A percentile compares a stretch with the other conserved stretches of the same genome.
Conservation (phyloP, 1,139 yeast species). For the Scheffersomyces lignicola region DNA sequence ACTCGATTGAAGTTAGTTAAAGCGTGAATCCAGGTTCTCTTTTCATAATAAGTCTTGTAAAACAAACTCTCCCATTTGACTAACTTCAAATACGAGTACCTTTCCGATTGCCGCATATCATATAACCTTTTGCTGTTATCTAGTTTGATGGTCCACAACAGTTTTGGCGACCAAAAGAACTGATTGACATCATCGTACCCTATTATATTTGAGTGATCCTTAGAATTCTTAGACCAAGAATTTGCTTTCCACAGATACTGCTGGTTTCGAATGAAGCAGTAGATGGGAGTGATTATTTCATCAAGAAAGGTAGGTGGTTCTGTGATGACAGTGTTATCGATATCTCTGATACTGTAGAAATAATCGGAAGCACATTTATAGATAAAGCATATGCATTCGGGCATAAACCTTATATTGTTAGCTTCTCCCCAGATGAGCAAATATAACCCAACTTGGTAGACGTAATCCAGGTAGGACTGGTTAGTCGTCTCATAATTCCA, state of each 20-base stretch:
- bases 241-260: slow-evolving; percentile 40
- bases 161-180: slow-evolving; percentile 76
- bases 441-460: slow-evolving; percentile 34
- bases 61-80: slow-evolving; percentile 66
- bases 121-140: slow-evolving; percentile 44
- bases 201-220: slow-evolving; percentile 68
- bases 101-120: slow-evolving; percentile 38
- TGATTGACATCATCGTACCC: slow-evolving; percentile 91
- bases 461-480: slow-evolving; percentile 20
- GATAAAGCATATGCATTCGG: slow-evolving; percentile 43
- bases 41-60: slow-evolving; percentile 71
- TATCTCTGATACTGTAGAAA: slow-evolving; percentile 7
- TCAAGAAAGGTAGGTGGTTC: slow-evolving; percentile 30
- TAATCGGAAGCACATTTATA: slow-evolving; percentile 33
- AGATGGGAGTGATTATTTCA: slow-evolving; percentile 46
- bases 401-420: slow-evolving; percentile 42
- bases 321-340: background rate
- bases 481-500: slow-evolving; percentile 25
- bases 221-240: slow-evolving; percentile 47
- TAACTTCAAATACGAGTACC: slow-evolving; percentile 49
- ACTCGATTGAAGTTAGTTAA: slow-evolving; percentile 76
- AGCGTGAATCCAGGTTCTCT: slow-evolving; percentile 76
- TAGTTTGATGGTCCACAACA: slow-evolving; percentile 51
- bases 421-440: slow-evolving; percentile 47
- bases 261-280: slow-evolving; percentile 42